Conservation (phyloP, 371 early-diverging fungal species). For the Zychaea mexicana region DNA sequence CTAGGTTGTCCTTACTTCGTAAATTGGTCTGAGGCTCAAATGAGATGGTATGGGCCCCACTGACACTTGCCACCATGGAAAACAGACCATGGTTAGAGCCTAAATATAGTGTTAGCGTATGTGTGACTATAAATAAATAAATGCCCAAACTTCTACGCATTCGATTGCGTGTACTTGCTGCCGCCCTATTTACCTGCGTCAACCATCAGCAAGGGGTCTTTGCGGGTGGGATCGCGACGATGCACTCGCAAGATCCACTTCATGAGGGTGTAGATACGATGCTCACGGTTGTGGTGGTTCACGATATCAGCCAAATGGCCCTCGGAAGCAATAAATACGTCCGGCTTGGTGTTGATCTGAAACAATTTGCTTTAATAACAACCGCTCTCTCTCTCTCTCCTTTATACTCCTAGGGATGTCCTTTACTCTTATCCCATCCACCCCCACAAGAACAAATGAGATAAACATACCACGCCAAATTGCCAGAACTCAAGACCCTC, state of each 20-base stretch:
- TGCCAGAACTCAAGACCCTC: slow-evolving; percentile 31
- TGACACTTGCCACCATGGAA: slow-evolving; percentile 48
- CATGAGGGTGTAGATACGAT: slow-evolving; percentile 51
- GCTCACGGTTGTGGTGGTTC: slow-evolving; percentile 45
- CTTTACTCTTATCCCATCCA: too few relatives aligned
- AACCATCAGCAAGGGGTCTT: slow-evolving; percentile 42
- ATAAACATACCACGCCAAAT: slow-evolving; percentile 32
- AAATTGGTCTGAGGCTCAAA: slow-evolving; percentile 53
- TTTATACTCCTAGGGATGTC: too few relatives aligned
- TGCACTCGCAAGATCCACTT: slow-evolving; percentile 53
- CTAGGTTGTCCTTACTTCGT: slow-evolving; percentile 25
- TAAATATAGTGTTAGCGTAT: slow-evolving; percentile 4
- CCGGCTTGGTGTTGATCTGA: slow-evolving; percentile 49
- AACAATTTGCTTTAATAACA: neutral
- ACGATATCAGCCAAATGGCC: slow-evolving; percentile 33
- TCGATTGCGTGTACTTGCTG: too few relatives aligned
- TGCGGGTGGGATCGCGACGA: slow-evolving; percentile 40
- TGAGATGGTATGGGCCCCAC: slow-evolving; percentile 48
- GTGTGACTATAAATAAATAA: neutral
- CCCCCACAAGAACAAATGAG: neutral
- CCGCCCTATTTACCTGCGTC: slow-evolving; percentile 46
- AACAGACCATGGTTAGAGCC: slow-evolving; percentile 54
- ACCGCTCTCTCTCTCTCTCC: too few relatives aligned
- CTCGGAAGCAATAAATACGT: slow-evolving; percentile 44
- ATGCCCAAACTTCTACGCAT: neutral